Conservation (phyloP, 1,284 basidiomycete genomes). For the Volvariella surrecta region DNA sequence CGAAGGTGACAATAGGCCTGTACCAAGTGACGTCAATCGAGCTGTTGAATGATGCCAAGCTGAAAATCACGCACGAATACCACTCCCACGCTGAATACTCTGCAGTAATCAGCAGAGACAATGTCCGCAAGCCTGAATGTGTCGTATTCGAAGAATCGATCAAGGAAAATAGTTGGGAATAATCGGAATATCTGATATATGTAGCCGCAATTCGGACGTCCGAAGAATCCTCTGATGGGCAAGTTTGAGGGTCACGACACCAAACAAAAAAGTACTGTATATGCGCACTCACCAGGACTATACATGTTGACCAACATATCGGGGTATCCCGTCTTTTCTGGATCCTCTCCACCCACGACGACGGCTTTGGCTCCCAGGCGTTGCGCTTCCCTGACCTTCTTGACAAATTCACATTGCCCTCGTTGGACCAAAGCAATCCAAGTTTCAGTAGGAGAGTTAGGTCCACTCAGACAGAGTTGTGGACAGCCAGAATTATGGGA, state of each 20-base stretch:
- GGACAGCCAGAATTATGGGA: conserved; percentile 55
- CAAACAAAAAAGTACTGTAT: conserved; percentile 4
- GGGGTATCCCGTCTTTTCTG: conserved; percentile 53
- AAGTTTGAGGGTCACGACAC: conserved; percentile 8
- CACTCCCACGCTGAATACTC: conserved; percentile 78
- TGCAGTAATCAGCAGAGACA: conserved; percentile 69
- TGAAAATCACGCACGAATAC: conserved; percentile 58
- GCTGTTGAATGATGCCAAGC: conserved; percentile 7
- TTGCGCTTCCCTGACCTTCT: conserved; percentile 80
- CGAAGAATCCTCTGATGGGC: conserved; percentile 54
- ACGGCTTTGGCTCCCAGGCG: conserved; percentile 77
- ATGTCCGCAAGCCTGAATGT: conserved; percentile 61
- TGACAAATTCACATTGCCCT: conserved; percentile 81
- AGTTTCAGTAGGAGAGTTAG: conserved; percentile 47
- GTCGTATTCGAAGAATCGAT: conserved; percentile 68
- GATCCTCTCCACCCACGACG: conserved; percentile 80
- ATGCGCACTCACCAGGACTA: conserved; percentile 56
- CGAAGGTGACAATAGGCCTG: conserved; percentile 73
- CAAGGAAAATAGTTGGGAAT: conserved; percentile 45
- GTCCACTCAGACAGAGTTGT: conserved; percentile 46
- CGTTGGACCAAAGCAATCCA: conserved; percentile 87
- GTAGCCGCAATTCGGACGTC: conserved; percentile 66
- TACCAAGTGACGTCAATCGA: conserved; percentile 7
- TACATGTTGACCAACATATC: conserved; percentile 88
- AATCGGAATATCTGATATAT: conserved; percentile 68